Evolutionary conservation across 352 stramenopile genomes (phyloP).

Genomic region (Pythium rhizo-oryzae): DNA sequence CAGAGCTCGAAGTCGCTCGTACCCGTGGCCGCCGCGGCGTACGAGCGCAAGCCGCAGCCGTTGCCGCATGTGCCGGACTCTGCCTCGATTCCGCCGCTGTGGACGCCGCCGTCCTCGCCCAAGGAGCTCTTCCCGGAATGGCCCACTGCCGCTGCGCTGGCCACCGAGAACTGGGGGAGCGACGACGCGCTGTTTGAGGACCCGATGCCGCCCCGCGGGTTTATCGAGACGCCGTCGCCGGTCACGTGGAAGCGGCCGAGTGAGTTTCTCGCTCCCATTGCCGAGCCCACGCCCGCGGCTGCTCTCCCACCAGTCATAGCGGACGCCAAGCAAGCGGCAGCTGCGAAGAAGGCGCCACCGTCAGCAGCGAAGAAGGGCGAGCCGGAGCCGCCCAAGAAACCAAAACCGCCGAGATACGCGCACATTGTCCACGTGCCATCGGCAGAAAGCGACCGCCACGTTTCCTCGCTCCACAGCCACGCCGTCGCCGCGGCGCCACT

Average conservation of each 20-base stretch:
- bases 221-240: constrained; percentile 6
- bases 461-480: constrained; percentile 2
- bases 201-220: constrained; percentile 5
- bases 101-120: constrained; percentile 35
- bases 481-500: background rate
- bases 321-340: constrained; percentile 33
- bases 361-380: constrained; percentile 51
- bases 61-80: constrained; percentile 32
- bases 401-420: constrained; percentile 37
- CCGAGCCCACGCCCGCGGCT: constrained; percentile 30
- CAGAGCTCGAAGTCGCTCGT: constrained; percentile 26
- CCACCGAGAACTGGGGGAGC: constrained; percentile 54
- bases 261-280: constrained; percentile 58
- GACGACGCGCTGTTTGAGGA: constrained; percentile 54
- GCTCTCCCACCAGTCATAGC: constrained; percentile 25
- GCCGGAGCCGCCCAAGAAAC: constrained; percentile 47
- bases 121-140: constrained; percentile 67
- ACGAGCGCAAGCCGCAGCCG: constrained; percentile 32
- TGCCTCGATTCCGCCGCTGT: constrained; percentile 46
- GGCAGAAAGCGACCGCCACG: constrained; percentile 6
- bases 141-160: constrained; percentile 41
- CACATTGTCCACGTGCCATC: constrained; percentile 38
- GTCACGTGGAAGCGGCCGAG: constrained; percentile 68
- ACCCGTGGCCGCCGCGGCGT: background rate
- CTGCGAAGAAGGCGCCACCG: constrained; percentile 34